Evolutionary conservation across 2,329 filamentous ascomycete species (phyloP).

Genomic region (Amauroascus niger): DNA sequence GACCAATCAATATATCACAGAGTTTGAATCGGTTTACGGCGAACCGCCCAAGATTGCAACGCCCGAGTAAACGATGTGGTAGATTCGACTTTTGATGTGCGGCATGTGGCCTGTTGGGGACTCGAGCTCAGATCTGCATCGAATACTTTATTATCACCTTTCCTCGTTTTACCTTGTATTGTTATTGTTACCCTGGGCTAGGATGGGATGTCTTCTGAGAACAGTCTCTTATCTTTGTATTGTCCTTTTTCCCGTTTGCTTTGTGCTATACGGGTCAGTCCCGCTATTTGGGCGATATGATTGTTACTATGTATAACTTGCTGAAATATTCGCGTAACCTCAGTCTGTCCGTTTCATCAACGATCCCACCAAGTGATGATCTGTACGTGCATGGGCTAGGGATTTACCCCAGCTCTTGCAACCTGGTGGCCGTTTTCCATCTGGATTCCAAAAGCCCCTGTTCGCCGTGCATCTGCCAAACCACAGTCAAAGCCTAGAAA

Average conservation of each 20-base stretch:
- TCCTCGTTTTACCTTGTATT: background rate
- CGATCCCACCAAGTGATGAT: too few species aligned
- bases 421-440: too few species aligned
- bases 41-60: background rate
- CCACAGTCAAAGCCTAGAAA: too few species aligned
- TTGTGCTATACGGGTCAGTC: too few species aligned
- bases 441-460: too few species aligned
- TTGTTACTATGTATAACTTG: too few species aligned
- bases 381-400: too few species aligned
- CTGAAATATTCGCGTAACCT: too few species aligned
- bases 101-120: background rate
- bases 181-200: background rate
- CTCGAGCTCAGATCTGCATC: background rate
- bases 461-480: too few species aligned
- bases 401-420: too few species aligned
- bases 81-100: background rate
- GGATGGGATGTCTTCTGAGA: background rate
- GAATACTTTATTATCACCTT: background rate
- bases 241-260: background rate
- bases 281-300: too few species aligned
- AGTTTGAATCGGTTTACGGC: slow-evolving; percentile 18
- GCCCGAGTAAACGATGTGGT: background rate
- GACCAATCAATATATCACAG: slow-evolving; percentile 19
- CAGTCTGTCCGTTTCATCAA: too few species aligned
- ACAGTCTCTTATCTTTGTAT: background rate